Base-by-base conservation (phyloP, 2,329 filamentous ascomycete species). In the Colletotrichum sp. region DNA sequence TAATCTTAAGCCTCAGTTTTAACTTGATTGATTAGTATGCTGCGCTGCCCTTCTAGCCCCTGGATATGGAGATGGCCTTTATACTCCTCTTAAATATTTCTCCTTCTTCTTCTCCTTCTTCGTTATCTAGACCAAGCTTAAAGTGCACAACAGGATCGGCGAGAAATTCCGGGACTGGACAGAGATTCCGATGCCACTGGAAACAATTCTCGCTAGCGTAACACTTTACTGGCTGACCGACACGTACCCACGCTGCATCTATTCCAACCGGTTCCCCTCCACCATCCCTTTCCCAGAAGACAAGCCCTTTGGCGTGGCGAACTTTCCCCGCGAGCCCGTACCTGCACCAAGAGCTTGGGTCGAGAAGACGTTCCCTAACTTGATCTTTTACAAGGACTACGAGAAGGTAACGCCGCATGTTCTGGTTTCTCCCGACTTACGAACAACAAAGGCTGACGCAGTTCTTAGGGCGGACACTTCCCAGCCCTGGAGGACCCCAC, bases 121-220 rank as follows among this genome's bases (percentile, higher is more conserved):
- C 34, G 0, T 28, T 0, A 1, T 27, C 6, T 19, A 39, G 6
- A 25, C n/a, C 11, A 60, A 8, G 0, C 59, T 61, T n/a, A 36
- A 4, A 22, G 16, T 16, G 22, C 25, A 28, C 2, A 27, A 39
- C n/a, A 57, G 87, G 87, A 85, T 92, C 28, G 89, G 87, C 9
- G 90, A 92, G 78, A 92, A 91, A 79, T 88, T 89, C 74, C 82
- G 89, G 0, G 87, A 86, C 9, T 92, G 90, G 90, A 83, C 83
- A 3, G 79, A 80, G 22, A 68, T 74, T 7, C 86, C 86, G 1
- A 77, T 55, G 68, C 79, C 82, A 1, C 72, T 88, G 7, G 80
- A 86, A 39, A 83, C 83, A 5, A 88, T 91, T n/a, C 81, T 92
- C 7, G 84, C 86, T n/a, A 82, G 83, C 36, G 85, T 90, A 16